Conservation (phyloP, 805 yeast genomes). For the Yarrowia sp. region DNA sequence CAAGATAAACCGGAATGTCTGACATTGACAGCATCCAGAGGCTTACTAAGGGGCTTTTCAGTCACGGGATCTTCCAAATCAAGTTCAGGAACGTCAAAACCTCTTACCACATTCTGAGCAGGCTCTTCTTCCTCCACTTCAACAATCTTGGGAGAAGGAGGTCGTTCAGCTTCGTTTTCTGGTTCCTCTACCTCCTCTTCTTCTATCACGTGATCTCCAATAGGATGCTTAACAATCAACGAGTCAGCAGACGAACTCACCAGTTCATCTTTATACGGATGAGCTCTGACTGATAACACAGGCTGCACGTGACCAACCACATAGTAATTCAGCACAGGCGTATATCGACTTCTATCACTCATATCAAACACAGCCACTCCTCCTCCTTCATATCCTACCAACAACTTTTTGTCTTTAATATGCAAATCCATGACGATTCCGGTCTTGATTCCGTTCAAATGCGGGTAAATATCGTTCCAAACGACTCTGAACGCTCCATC, state of each 20-base stretch:
- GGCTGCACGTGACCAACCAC: constrained; percentile 38
- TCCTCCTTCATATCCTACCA: constrained; percentile 75
- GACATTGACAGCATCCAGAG: constrained; percentile 12
- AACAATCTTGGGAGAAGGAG: constrained; percentile 33
- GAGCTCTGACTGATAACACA: constrained; percentile 35
- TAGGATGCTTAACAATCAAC: constrained; percentile 35
- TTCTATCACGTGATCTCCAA: not conserved
- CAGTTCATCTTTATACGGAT: constrained; percentile 32
- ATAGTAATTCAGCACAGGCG: constrained; percentile 28
- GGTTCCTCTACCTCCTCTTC: not conserved
- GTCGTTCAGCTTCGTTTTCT: not conserved
- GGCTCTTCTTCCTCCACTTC: constrained; percentile 36
- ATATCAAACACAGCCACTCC: constrained; percentile 45
- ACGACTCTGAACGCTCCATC: constrained; percentile 39
- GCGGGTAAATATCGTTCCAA: constrained; percentile 6
- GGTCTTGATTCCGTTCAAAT: constrained; percentile 38
- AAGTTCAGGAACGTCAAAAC: not conserved
- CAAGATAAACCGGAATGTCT: constrained; percentile 12
- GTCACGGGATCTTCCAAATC: not conserved
- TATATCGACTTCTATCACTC: not conserved
- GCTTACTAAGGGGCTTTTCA: not conserved
- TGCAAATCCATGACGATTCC: constrained; percentile 68
- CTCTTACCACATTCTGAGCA: constrained; percentile 28
- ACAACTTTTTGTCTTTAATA: constrained; percentile 39
- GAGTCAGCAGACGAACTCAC: constrained; percentile 40